Conservation (phyloP, 176 grass and related monocot genomes). For the Saccharum officinarum region DNA sequence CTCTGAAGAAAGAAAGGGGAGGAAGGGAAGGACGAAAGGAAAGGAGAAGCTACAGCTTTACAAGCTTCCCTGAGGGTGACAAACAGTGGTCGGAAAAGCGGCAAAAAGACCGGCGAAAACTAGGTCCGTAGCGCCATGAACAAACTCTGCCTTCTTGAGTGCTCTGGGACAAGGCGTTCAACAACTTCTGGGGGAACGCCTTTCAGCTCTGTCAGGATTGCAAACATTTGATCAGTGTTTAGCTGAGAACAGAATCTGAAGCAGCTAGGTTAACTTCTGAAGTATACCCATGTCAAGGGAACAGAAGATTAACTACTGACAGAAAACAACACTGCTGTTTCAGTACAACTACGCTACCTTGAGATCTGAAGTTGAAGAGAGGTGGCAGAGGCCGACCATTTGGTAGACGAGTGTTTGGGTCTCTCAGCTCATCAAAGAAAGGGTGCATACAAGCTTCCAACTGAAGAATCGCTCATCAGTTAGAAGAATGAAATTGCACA, state of each 20-base stretch:
- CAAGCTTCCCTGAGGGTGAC: constrained; percentile 41
- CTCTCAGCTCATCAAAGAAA: constrained; percentile 94
- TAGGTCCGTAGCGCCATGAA: constrained; percentile 89
- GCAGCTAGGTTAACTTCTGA: background rate
- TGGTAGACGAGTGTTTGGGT: constrained; percentile 74
- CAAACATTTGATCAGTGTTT: constrained; percentile 21
- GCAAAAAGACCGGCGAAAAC: background rate
- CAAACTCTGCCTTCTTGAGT: constrained; percentile 78
- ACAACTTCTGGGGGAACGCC: constrained; percentile 52
- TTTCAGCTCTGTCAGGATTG: constrained; percentile 62
- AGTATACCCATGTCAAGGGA: background rate
- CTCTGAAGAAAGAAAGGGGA: constrained; percentile 17
- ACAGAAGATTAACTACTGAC: background rate
- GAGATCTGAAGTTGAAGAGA: constrained; percentile 88
- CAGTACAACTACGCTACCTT: constrained; percentile 44
- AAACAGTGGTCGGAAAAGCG: background rate
- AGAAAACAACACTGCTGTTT: background rate
- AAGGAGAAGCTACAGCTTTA: constrained; percentile 49
- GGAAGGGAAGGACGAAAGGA: background rate
- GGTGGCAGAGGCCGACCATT: constrained; percentile 85
- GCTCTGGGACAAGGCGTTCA: constrained; percentile 76
- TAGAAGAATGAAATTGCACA: constrained; percentile 27
- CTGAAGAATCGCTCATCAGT: constrained; percentile 37
- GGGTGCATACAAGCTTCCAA: constrained; percentile 94
- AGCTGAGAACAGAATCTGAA: background rate